phyloP scores from a whole-genome alignment of 2,329 filamentous ascomycete genomes.

The Cladosporium phlei region DNA sequence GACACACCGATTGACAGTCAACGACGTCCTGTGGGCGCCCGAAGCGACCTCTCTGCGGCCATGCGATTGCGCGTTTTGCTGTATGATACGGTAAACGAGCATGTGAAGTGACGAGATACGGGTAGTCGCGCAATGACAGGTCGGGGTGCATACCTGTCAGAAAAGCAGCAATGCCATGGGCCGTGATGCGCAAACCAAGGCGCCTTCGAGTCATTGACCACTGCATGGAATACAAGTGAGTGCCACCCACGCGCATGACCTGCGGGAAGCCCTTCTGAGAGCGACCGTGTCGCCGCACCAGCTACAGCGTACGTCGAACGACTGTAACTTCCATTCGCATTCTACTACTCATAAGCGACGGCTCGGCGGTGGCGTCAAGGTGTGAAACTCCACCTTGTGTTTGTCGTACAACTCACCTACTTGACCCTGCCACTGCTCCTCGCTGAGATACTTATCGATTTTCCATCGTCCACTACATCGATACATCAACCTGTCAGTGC shows the following conservation, averaged over 20 bases:
- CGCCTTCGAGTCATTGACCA: conserved; percentile 13
- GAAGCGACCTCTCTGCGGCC: not conserved
- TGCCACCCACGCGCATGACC: conserved; percentile 7
- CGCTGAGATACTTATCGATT: conserved; percentile 6
- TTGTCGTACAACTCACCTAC: conserved; percentile 4
- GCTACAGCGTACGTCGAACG: conserved; percentile 2
- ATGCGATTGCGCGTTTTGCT: conserved; percentile 10
- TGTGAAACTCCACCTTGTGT: conserved; percentile 10
- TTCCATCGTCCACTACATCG: conserved; percentile 8
- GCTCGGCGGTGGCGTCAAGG: conserved; percentile 11
- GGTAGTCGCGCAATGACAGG: conserved; percentile 9
- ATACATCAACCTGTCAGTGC: conserved; percentile 8
- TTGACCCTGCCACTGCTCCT: not conserved
- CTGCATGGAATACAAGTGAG: conserved; percentile 13
- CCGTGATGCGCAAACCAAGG: not conserved
- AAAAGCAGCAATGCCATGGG: conserved; percentile 1
- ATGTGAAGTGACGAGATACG: too few relatives aligned
- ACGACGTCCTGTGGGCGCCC: conserved; percentile 7
- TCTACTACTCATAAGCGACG: conserved; percentile 6
- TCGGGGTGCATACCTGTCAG: conserved; percentile 1
- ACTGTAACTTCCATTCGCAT: not conserved
- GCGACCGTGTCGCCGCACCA: conserved; percentile 9
- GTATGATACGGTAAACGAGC: not conserved
- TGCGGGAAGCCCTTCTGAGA: not conserved
- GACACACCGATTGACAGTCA: not conserved